Percentiles rank a stretch among this genome's conserved stretches.
phyloP scores from a whole-genome alignment of 495 filamentous ascomycete genomes.

The Niebla homalea region DNA sequence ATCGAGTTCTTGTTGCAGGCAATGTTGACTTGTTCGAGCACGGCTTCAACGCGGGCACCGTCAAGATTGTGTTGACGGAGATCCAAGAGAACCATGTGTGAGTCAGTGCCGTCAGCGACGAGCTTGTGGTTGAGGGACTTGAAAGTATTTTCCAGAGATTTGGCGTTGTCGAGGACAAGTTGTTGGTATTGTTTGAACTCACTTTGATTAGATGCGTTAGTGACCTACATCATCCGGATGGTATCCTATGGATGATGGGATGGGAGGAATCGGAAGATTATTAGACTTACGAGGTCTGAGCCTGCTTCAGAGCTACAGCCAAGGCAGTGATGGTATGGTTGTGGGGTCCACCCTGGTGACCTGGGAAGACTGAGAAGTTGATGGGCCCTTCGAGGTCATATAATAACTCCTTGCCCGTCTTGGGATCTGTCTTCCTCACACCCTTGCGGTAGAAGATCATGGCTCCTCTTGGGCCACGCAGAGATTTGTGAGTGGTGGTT shows the following conservation, averaged over 20 bases:
- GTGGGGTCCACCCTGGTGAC: constrained; percentile 97
- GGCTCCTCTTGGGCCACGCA: constrained; percentile 93
- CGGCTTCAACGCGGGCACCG: constrained; percentile 90
- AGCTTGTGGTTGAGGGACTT: constrained; percentile 79
- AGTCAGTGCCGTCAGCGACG: constrained; percentile 92
- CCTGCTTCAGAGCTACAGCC: constrained; percentile 93
- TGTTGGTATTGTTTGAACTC: constrained; percentile 96
- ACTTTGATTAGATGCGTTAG: too few species aligned
- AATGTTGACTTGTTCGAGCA: constrained; percentile 96
- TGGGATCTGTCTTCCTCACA: constrained; percentile 73
- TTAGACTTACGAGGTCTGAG: constrained; percentile 43
- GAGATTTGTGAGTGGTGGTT: constrained; percentile 98
- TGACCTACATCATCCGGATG: too few species aligned
- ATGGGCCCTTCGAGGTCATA: constrained; percentile 95
- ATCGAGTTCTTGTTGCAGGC: constrained; percentile 99
- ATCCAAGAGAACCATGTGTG: constrained; percentile 95
- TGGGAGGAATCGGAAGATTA: too few species aligned
- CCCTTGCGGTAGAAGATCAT: constrained; percentile 99
- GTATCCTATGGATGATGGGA: too few species aligned
- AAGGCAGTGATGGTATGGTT: constrained; percentile 99
- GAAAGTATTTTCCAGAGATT: constrained; percentile 70
- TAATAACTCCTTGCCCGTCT: constrained; percentile 76
- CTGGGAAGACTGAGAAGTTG: constrained; percentile 99
- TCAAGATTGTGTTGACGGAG: constrained; percentile 68
- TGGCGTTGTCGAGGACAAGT: constrained; percentile 84